A percentile compares a stretch with the other conserved stretches of the same genome.
phyloP scores from a whole-genome alignment of 352 stramenopile species.

The Phytophthora boehmeriae region DNA sequence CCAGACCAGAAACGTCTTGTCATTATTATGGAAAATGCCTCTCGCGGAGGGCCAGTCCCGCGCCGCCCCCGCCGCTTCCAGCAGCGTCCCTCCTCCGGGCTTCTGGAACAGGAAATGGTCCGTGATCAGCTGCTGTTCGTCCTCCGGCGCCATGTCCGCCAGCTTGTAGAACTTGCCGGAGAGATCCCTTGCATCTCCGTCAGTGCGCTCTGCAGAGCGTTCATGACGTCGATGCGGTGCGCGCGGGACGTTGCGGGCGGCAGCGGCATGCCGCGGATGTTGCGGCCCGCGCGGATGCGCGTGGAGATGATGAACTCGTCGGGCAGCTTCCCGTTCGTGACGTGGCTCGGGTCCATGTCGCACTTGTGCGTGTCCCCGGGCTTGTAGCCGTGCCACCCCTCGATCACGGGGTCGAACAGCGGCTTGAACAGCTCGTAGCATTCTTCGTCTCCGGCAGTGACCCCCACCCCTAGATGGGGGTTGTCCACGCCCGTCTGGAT shows the following conservation, averaged over 20 bases:
- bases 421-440: conserved; percentile 77
- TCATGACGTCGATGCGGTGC: conserved; percentile 88
- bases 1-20: conserved; percentile 87
- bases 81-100: conserved; percentile 71
- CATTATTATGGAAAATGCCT: conserved; percentile 82
- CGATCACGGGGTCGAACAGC: conserved; percentile 72
- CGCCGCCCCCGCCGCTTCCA: conserved; percentile 67
- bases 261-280: conserved; percentile 82
- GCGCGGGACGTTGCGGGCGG: conserved; percentile 80
- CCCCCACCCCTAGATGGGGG: conserved; percentile 69
- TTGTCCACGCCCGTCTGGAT: conserved; percentile 83
- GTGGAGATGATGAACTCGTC: conserved; percentile 78
- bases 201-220: conserved; percentile 80
- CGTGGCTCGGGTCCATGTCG: conserved; percentile 73
- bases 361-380: conserved; percentile 66
- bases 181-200: conserved; percentile 73
- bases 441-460: conserved; percentile 72
- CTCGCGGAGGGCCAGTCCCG: conserved; percentile 75
- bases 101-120: conserved; percentile 90
- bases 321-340: conserved; percentile 67
- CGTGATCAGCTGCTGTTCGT: conserved; percentile 77
- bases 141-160: conserved; percentile 70
- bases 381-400: conserved; percentile 76
- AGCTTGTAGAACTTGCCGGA: conserved; percentile 85
- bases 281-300: conserved; percentile 85